Base-by-base conservation (phyloP, 768 basidiomycete species). In the Macrocybe gigantea region DNA sequence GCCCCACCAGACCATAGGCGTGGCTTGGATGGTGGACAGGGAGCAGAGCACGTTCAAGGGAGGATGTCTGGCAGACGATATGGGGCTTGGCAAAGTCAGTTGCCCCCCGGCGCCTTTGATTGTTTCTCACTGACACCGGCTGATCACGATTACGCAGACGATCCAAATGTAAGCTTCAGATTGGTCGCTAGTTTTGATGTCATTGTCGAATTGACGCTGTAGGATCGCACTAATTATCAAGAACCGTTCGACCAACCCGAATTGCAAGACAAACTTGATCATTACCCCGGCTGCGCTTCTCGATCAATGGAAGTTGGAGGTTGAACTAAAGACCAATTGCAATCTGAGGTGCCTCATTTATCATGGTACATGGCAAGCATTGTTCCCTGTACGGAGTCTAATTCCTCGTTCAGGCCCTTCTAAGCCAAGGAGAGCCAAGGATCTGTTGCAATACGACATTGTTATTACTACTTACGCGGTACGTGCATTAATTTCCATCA, bases 1-100 rank as follows among this genome's bases (percentile, higher is more conserved):
- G 80, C 73, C 85, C 7, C 86, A 88, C 60, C 82, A 87, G 55
- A 67, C 74, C 12, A 77, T 88, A 43, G 77, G 74, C 6, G 78
- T 78, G 1, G 69, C 74, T 5, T 86, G 81, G 78, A 82, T 85
- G 80, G 46, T 78, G 2, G 71, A 77, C 30, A 72, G 73, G 51
- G 69, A 82, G 55, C 55, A 61, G 15, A 64, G 63, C 38, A 33
- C 49, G 1, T 49, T 70, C 9, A 72, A 73, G 55, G 77, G 78
- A 6, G 78, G 78, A 1, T 72, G 71, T 41, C 54, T 80, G 5
- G 73, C 68, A 1, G 78, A 80, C 45, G 77, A 78, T 41, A 76
- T 77, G 74, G 84, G 84, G 45, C 71, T 85, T 8, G 81, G 82
- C 32, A 82, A 82, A 68, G 74, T 73, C 38, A 32, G 64, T 10